Percentiles rank a stretch among this genome's conserved stretches.
These are phyloP conservation scores for Colletotrichum tanaceti DNA, from an alignment of 2,329 filamentous ascomycete species.

Conservation along the genomic window DNA sequence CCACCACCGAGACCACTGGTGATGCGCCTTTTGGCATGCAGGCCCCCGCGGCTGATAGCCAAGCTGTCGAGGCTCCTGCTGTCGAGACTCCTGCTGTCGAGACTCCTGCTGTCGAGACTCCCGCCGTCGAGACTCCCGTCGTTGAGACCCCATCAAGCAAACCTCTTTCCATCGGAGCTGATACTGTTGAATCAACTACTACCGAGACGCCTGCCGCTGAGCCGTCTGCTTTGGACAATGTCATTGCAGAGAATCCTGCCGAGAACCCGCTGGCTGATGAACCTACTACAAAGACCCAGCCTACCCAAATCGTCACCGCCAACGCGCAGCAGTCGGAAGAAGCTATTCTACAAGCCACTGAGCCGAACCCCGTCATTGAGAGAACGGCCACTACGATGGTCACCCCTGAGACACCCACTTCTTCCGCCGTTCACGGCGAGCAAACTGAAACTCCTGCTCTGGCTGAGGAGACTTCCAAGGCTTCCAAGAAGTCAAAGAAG, in stretches of 20 bases:
- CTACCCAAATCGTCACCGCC: not conserved
- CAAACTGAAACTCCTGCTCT: constrained; percentile 7
- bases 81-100: not conserved
- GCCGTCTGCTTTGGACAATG: too few relatives aligned
- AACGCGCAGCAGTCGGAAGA: constrained; percentile 20
- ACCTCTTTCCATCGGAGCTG: not conserved
- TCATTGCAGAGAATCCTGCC: not conserved
- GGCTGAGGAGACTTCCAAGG: constrained; percentile 23
- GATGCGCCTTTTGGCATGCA: not conserved
- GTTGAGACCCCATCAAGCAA: constrained; percentile 1
- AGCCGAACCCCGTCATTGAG: not conserved
- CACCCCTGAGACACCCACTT: constrained; percentile 4
- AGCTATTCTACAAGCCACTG: not conserved
- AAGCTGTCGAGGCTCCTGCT: not conserved
- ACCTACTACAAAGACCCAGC: not conserved
- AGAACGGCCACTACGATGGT: not conserved
- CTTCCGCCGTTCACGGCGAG: constrained; percentile 29
- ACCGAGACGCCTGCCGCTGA: constrained; percentile 1
- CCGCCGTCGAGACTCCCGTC: not conserved
- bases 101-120: not conserved
- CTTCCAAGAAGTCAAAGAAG: constrained; percentile 34
- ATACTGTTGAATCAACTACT: not conserved
- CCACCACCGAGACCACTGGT: constrained; percentile 2
- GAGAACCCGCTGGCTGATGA: not conserved
- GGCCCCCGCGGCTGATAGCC: not conserved